Evolutionary conservation across 805 yeast genomes (phyloP), one percentile per base, ranked within the genome.

Genomic region (Yamadazyma akitaensis): DNA sequence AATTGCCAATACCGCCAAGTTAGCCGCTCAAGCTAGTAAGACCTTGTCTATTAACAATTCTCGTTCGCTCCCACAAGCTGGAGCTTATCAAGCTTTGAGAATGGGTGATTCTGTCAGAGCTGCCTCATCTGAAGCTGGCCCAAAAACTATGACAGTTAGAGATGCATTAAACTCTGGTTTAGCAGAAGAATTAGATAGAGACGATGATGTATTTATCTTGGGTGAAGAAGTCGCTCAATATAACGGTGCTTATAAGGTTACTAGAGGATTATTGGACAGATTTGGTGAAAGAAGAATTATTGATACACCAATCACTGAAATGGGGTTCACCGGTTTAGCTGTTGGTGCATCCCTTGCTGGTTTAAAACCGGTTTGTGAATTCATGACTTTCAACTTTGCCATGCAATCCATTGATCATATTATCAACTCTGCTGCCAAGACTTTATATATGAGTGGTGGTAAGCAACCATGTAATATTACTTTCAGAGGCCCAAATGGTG

Each of bases 181-280:
- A 70, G 96, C 96, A 48, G 99, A 94, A 75, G 99, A 94, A 74
- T 79, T 94, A 76, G 98, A 92, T 75, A 81, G 92, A 58, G 97
- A 94, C 67, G 94, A 89, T 56, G 85, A 81, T 57, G 98, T 94
- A 38, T 94, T 89, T 77, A 70, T 94, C 59, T 87, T 94, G 81
- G 99, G 99, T 71, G 99, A 94, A 76, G 99, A 94, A 73, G 99
- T 94, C 55, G 99, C 96, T 38, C 98, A 92, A 71, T 94, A 94
- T 75, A 91, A 94, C 67, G 99, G 99, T 76, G 99, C 99, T 50
- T 94, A 94, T 77, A 94, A 94, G 77, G 85, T 94, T 54, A 86
- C 98, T 54, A 84, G 96, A 65, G 99, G 99, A 31, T 79, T 94
- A 54, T 79, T 94, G 62, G 99, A 94, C 72, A 81, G 95, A 67